Conservation (phyloP, 164 flowering plant genomes). For the Aristolochia contorta region DNA sequence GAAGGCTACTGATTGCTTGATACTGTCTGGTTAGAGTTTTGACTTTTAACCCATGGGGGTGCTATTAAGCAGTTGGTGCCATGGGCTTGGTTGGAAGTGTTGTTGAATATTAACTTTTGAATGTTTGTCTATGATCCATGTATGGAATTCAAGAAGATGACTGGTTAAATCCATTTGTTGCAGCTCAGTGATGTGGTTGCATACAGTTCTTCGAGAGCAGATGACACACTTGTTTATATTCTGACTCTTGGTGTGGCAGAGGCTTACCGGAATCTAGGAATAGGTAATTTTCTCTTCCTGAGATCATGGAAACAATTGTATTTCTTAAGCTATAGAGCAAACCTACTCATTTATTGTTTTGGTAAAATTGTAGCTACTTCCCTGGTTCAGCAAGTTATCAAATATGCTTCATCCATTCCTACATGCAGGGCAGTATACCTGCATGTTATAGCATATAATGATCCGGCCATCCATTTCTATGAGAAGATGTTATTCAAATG, state of each 20-base stretch:
- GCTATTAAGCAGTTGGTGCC: too few relatives aligned
- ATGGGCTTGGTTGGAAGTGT: too few relatives aligned
- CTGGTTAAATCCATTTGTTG: slow-evolving; percentile 3
- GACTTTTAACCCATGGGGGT: too few relatives aligned
- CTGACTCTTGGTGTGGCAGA: slow-evolving; percentile 86
- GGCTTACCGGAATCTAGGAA: slow-evolving; percentile 73
- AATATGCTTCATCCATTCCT: slow-evolving; percentile 57
- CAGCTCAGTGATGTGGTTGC: slow-evolving; percentile 76
- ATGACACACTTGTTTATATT: slow-evolving; percentile 68
- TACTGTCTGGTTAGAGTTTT: too few relatives aligned
- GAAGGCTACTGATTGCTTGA: too few relatives aligned
- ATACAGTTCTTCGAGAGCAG: slow-evolving; percentile 42
- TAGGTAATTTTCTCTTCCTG: slow-evolving; percentile 36
- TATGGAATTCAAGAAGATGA: too few relatives aligned
- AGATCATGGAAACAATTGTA: not conserved
- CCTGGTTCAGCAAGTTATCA: slow-evolving; percentile 68
- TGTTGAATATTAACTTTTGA: too few relatives aligned
- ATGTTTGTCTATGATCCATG: too few relatives aligned
- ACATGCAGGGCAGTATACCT: slow-evolving; percentile 80
- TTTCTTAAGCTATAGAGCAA: not conserved
- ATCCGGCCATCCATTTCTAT: slow-evolving; percentile 76
- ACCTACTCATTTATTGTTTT: slow-evolving; percentile 6
- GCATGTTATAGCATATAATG: slow-evolving; percentile 87
- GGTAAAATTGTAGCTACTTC: slow-evolving; percentile 47
- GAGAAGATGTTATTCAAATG: slow-evolving; percentile 80